These are phyloP conservation scores for Penicillium argentinense DNA, from an alignment of 495 filamentous ascomycete genomes.

Conservation along the genomic window DNA sequence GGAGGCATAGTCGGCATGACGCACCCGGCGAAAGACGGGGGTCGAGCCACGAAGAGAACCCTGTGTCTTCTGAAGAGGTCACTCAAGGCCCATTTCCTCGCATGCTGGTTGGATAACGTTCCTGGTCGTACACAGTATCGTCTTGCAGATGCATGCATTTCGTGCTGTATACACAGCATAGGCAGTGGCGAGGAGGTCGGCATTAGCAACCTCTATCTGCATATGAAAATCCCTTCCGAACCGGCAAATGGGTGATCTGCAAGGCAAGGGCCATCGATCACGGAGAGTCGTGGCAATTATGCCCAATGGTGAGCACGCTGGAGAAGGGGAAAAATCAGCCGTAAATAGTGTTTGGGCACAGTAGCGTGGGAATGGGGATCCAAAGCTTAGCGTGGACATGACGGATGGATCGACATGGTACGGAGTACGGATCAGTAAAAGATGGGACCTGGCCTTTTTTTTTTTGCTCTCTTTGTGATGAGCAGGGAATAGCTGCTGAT, in stretches of 20 bases:
- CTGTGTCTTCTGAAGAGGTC: background rate
- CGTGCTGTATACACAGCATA: too few relatives aligned
- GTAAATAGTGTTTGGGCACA: background rate
- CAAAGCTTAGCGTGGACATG: slow-evolving; percentile 3
- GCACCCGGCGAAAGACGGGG: background rate
- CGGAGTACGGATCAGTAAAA: too few relatives aligned
- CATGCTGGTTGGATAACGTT: background rate
- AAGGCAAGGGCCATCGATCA: too few relatives aligned
- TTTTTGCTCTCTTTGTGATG: too few relatives aligned
- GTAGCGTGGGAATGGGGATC: background rate
- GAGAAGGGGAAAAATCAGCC: background rate
- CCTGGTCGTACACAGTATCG: slow-evolving; percentile 6
- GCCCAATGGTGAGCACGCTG: background rate
- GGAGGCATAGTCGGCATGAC: background rate
- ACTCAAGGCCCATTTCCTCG: background rate
- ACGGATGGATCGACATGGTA: background rate
- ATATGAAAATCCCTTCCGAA: background rate
- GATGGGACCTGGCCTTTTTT: too few relatives aligned
- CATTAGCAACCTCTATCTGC: background rate
- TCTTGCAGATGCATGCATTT: slow-evolving; percentile 1
- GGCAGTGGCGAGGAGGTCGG: slow-evolving; percentile 1
- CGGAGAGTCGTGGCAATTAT: background rate
- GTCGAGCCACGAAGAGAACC: background rate
- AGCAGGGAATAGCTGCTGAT: too few relatives aligned
- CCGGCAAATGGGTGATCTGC: background rate